Evolutionary conservation across 208 protist species (phyloP), one percentile per base, ranked within the genome.

Genomic region (Endotrypanum monterogeii): DNA sequence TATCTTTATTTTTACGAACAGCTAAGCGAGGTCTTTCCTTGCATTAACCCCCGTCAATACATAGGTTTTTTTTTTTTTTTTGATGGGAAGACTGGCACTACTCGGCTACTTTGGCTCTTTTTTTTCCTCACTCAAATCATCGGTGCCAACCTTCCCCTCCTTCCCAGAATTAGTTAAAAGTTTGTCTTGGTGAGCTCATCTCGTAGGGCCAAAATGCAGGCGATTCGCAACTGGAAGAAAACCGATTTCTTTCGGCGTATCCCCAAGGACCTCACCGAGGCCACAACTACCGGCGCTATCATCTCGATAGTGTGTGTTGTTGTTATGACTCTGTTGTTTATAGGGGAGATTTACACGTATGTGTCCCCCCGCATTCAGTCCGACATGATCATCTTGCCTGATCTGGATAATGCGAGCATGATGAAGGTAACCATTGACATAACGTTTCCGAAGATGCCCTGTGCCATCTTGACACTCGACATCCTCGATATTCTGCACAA

Each of bases 181-280:
- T n/a, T n/a, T n/a, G n/a, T 41, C 58, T 39, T 18, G 35, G 14
- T 63, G 32, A 11, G 28, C 55, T 11, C 55, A 8, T 35, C n/a
- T 60, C 16, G 18, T 9, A 4, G 16, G 51, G 3, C 41, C 5
- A 71, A 20, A n/a, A 84, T 83, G 73, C 76, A 72, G 1, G 14
- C 9, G 9, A 32, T 23, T 39, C 58, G 41, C 35, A 73, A 70
- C n/a, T 88, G 80, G 78, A 62, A 79, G 46, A 74, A 67, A 51
- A 76, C 80, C 46, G 85, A 89, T 52, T 76, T 89, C 35, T 89
- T 85, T 67, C 82, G 85, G n/a, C 79, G 75, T 20, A 74, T 89
- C 28, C 85, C 85, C 25, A 78, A 76, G 51, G 85, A 89, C 32
- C 82, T 89, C 20, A 89, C 85, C 3, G 82, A 89, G 71, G 46